Evolutionary conservation across 2,329 filamentous ascomycete genomes (phyloP).

Genomic region (Dothideomycetidae sp.): DNA sequence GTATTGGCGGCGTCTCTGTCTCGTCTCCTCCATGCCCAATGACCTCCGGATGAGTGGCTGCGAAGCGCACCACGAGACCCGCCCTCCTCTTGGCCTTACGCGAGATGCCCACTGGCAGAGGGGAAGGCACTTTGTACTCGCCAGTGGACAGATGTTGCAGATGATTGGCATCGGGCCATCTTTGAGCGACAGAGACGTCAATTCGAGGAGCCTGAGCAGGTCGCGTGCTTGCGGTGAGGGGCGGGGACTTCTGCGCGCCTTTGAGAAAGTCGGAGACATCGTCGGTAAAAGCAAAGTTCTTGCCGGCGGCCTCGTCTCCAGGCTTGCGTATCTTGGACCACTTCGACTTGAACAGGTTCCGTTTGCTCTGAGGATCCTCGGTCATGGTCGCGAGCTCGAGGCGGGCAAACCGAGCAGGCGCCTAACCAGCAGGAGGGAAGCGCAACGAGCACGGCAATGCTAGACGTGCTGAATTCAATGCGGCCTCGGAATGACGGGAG

Average conservation of each 20-base stretch:
- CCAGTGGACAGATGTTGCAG: constrained; percentile 17
- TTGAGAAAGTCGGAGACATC: constrained; percentile 46
- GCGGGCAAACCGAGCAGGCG: too few species aligned
- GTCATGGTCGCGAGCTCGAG: constrained; percentile 5
- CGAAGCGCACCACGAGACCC: constrained; percentile 61
- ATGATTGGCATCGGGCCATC: constrained; percentile 37
- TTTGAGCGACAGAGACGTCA: constrained; percentile 35
- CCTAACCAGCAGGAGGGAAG: too few species aligned
- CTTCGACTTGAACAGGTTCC: constrained; percentile 11
- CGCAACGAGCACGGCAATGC: too few species aligned
- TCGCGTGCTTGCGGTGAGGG: constrained; percentile 14
- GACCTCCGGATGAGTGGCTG: constrained; percentile 56
- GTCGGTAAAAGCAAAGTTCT: constrained; percentile 27
- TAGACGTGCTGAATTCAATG: too few species aligned
- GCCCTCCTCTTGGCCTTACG: constrained; percentile 39
- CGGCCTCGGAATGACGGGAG: too few species aligned
- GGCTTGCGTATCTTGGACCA: constrained; percentile 18
- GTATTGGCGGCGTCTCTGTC: constrained; percentile 53
- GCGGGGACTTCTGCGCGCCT: constrained; percentile 33
- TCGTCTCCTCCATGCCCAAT: constrained; percentile 91
- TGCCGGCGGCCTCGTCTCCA: constrained; percentile 17
- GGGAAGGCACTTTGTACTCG: constrained; percentile 18
- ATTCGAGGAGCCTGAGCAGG: constrained; percentile 28
- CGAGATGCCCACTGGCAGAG: constrained; percentile 10
- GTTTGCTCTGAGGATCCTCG: constrained; percentile 4